Evolutionary conservation across 1,284 basidiomycete genomes (phyloP), one percentile per base, ranked within the genome.

Genomic region (Marasmius tenuissimus): DNA sequence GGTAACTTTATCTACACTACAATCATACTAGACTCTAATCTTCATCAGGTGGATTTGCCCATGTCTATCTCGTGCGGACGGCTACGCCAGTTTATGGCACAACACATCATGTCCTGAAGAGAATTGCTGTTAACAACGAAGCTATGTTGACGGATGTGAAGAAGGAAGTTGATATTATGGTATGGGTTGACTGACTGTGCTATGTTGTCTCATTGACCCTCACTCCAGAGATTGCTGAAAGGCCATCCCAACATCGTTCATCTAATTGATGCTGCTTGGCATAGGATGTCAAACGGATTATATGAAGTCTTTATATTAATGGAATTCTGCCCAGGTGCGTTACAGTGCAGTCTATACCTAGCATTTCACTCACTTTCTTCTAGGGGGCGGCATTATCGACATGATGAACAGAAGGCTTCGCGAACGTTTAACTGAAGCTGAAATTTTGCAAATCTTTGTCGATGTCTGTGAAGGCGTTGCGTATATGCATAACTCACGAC

Each of bases 281-380:
- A 93, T 66, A 85, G 87, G 63, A 83, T 93, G 72, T 80, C 91
- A 2, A 91, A 90, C 70, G 94, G 94, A 51, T 84, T 85, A 51
- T 96, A 92, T 73, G 97, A 99, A 76, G 96, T 99, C 52, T 98
- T 98, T 76, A 99, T 99, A 72, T 84, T 99, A 63, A 99, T 99
- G 97, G 97, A 99, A 76, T 98, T 91, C 75, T 98, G 96, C 73
- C 81, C 85, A 71, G 85, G 85, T 85, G 69, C 65, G 75, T 68
- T 34, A 22, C 35, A 42, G 12, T 53, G 22, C 10, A 42, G 3
- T 7, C 11, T 37, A n/a, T 4, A 14, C n/a, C 47, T 49, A n/a
- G 27, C 22, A 5, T 22, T 57, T 18, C 11, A 58, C 56, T 57
- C 37, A 60, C 45, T 9, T 60, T 52, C 3, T 14, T 42, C 20